Evolutionary conservation across 768 basidiomycete species (phyloP).

Genomic region (Rhizopogon rudus): DNA sequence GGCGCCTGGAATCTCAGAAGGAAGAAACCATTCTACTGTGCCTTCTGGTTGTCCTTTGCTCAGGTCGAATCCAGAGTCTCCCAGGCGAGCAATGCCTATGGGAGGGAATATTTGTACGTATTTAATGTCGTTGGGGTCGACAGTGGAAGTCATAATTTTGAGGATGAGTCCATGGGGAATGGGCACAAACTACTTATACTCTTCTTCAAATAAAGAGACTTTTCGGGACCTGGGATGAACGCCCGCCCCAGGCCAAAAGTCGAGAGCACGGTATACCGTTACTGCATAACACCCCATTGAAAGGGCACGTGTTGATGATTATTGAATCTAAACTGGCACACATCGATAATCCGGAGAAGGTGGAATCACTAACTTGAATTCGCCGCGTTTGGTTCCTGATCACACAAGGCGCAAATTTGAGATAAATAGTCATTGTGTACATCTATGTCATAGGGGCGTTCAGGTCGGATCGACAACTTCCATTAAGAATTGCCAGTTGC

Average conservation of each 20-base stretch:
- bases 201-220: not conserved
- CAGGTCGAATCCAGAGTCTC: slow-evolving; percentile 21
- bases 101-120: slow-evolving; percentile 29
- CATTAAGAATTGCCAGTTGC: too few relatives aligned
- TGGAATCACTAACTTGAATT: too few relatives aligned
- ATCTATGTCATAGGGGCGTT: too few relatives aligned
- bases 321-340: too few relatives aligned
- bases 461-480: too few relatives aligned
- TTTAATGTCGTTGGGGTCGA: not conserved
- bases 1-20: slow-evolving; percentile 25
- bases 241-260: not conserved
- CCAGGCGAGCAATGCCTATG: slow-evolving; percentile 30
- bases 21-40: slow-evolving; percentile 14
- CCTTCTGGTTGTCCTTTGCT: slow-evolving; percentile 4
- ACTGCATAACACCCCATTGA: not conserved
- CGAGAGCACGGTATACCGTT: not conserved
- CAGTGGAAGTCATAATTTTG: not conserved
- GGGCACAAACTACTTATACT: not conserved
- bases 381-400: too few relatives aligned
- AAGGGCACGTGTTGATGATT: too few relatives aligned
- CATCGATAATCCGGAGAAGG: too few relatives aligned
- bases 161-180: not conserved
- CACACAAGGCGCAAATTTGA: too few relatives aligned
- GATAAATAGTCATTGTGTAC: too few relatives aligned
- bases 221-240: not conserved